Evolutionary conservation across 2,329 filamentous ascomycete species (phyloP).

Genomic region (Trichophyton rubrum): DNA sequence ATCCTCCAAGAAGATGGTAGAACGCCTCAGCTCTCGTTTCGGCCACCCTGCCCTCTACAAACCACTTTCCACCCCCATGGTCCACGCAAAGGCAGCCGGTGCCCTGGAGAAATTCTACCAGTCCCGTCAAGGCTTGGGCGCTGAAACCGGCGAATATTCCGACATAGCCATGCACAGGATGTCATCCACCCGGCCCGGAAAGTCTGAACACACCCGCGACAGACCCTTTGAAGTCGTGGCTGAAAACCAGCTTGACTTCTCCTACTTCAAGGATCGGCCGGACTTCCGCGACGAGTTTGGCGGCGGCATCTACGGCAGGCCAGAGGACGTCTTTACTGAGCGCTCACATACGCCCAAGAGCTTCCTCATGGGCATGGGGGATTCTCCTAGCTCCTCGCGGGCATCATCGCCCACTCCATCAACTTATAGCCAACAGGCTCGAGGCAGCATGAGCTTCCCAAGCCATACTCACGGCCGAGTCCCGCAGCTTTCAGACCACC

Average conservation of each 20-base stretch:
- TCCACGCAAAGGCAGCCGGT: conserved; percentile 79
- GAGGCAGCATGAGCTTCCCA: conserved; percentile 12
- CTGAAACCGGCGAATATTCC: conserved; percentile 44
- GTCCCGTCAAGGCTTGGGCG: conserved; percentile 60
- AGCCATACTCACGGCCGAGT: conserved; percentile 13
- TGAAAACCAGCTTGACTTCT: conserved; percentile 75
- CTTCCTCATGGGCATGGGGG: conserved; percentile 21
- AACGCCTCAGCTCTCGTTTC: conserved; percentile 64
- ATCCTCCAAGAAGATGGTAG: conserved; percentile 34
- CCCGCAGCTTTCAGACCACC: conserved; percentile 21
- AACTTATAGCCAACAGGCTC: conserved; percentile 1
- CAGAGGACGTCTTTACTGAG: conserved; percentile 35
- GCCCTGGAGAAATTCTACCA: conserved; percentile 75
- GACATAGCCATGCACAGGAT: conserved; percentile 75
- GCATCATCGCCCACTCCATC: conserved; percentile 31
- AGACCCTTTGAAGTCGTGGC: conserved; percentile 83
- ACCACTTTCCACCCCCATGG: conserved; percentile 86
- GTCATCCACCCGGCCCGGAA: conserved; percentile 48
- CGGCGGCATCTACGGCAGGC: conserved; percentile 47
- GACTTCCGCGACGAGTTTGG: conserved; percentile 82
- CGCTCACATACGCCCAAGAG: conserved; percentile 33
- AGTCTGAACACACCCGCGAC: conserved; percentile 30
- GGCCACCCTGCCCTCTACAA: conserved; percentile 85
- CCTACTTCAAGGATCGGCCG: conserved; percentile 78
- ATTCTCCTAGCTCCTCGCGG: conserved; percentile 29